Conservation (phyloP, 805 yeast genomes). For the Candida khao-thaluensis region DNA sequence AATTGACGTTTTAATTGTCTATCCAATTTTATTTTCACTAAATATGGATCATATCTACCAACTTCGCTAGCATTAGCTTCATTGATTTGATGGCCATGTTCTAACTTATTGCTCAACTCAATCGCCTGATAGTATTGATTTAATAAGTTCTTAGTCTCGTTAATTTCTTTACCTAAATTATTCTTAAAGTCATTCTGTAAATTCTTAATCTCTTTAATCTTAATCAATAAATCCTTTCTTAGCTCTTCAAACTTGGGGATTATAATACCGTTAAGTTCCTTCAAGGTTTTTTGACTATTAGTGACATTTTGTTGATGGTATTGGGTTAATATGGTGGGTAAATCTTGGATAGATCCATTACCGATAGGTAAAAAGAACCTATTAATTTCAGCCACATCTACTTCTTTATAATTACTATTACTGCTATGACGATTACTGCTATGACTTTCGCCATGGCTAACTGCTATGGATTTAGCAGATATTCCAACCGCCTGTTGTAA, state of each 20-base stretch:
- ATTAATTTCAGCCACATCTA: conserved; percentile 34
- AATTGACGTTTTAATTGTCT: conserved; percentile 75
- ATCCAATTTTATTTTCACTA: conserved; percentile 70
- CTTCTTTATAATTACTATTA: conserved; percentile 15
- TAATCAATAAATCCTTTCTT: conserved; percentile 71
- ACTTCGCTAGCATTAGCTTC: conserved; percentile 15
- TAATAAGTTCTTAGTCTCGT: conserved; percentile 39
- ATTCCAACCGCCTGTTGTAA: conserved; percentile 70
- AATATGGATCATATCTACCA: conserved; percentile 73
- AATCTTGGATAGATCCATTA: conserved; percentile 69
- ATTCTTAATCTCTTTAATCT: conserved; percentile 83
- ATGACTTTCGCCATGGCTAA: conserved; percentile 12
- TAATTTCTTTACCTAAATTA: conserved; percentile 60
- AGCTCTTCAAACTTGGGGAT: conserved; percentile 57
- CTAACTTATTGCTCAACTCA: conserved; percentile 55
- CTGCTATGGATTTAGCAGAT: conserved; percentile 18
- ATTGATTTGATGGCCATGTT: conserved; percentile 19
- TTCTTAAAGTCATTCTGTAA: conserved; percentile 83
- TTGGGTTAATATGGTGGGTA: conserved; percentile 65
- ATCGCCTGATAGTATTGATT: conserved; percentile 57
- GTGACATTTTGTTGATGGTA: conserved; percentile 43
- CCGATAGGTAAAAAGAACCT: conserved; percentile 75
- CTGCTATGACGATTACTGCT: conserved; percentile 15
- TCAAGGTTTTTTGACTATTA: conserved; percentile 42
- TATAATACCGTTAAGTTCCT: conserved; percentile 47